Conservation (phyloP, 2,329 filamentous ascomycete genomes). For the Neonectria coccinea region DNA sequence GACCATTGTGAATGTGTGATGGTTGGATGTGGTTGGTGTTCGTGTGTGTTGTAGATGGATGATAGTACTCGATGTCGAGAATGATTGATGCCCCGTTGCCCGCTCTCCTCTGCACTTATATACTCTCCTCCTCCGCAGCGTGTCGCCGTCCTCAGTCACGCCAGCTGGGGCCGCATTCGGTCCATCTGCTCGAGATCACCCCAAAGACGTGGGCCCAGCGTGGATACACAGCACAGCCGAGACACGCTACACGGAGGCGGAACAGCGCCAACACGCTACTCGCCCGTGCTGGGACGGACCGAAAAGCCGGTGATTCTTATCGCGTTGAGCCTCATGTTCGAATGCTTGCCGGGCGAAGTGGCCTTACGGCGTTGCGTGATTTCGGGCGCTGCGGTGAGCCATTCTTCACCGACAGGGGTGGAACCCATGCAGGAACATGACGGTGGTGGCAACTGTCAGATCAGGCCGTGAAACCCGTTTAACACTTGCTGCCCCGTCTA, state of each 20-base stretch:
- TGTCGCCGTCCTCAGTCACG: conserved; percentile 6
- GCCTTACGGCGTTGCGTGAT: conserved; percentile 17
- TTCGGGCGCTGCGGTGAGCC: conserved; percentile 1
- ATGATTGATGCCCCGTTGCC: not conserved
- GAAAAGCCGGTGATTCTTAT: conserved; percentile 21
- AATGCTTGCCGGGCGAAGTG: conserved; percentile 6
- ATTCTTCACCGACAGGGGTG: not conserved
- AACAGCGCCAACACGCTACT: conserved; percentile 17
- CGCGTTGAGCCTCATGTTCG: conserved; percentile 23
- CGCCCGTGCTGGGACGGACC: conserved; percentile 12
- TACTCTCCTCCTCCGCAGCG: not conserved
- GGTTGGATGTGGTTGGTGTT: not conserved
- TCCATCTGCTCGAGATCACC: conserved; percentile 10
- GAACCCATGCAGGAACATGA: conserved; percentile 1
- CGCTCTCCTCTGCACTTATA: conserved; percentile 9
- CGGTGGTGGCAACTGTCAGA: conserved; percentile 2
- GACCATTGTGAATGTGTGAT: conserved; percentile 8
- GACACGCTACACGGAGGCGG: conserved; percentile 1
- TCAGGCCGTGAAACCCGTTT: conserved; percentile 2
- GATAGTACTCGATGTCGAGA: conserved; percentile 5
- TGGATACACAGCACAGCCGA: conserved; percentile 11
- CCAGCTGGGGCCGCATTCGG: conserved; percentile 19
- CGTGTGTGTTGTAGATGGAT: not conserved
- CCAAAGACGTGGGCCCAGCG: conserved; percentile 6
- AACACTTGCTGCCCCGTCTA: conserved; percentile 5